Evolutionary conservation across 1,139 yeast genomes (phyloP), one percentile per base, ranked within the genome.

Genomic region (Magnusiomyces suaveolens): DNA sequence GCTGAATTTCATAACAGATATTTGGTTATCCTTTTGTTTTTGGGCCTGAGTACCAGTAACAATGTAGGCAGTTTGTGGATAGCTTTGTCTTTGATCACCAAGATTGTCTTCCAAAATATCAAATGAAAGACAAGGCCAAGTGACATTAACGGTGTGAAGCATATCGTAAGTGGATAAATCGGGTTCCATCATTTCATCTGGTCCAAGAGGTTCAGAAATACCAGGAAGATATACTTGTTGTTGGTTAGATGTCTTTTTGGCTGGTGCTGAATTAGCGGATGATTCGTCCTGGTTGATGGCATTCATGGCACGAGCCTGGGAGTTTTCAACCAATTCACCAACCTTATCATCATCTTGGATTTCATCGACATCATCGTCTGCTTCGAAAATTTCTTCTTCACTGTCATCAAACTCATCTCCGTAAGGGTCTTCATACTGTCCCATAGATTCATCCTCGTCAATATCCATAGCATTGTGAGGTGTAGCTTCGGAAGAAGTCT

Each of bases 11-110:
- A 92, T 81, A 51, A 92, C 82, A 59, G 87, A 78, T 62, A 92
- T 72, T 71, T 90, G 95, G 66, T 94, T 92, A 65, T 92, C 96
- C 69, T 85, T 88, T 60, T 84, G 79, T 66, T 81, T 82, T 51
- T 84, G 77, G 1, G 99, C 97, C 72, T 92, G 99, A 0, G 97
- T 89, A 4, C 97, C 98, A 2, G 97, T 87, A 8, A 95, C 82
- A 56, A 89, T 71, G 65, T 87, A 87, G 62, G 89, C 75, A 2
- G 95, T 79, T 46, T 95, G 96, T 3, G 99, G 99, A 66, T 82
- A 92, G 48, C 78, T 79, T 72, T 96, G 80, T 74, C 98, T 83
- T 70, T 89, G 97, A 54, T 79, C 76, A 10, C 98, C 99, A 55
- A 88, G 75, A 53, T 76, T 74, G 68, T 92, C 99, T 14, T 96